phyloP scores from a whole-genome alignment of 768 basidiomycete genomes.

The Ephemerocybe angulata region DNA sequence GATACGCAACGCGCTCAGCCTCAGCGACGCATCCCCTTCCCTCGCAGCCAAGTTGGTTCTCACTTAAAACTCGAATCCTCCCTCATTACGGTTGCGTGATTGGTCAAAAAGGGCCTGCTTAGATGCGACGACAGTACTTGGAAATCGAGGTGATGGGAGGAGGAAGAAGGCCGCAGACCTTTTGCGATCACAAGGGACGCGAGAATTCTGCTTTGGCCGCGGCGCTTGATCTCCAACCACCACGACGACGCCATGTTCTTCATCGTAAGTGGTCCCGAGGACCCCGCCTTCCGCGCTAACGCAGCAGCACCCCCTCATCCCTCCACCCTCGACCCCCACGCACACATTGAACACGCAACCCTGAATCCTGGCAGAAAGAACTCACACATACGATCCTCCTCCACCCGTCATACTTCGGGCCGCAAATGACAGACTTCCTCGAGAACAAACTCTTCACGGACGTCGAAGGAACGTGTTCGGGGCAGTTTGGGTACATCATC shows the following conservation, averaged over 20 bases:
- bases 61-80: no score
- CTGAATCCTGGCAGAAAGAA: conserved; percentile 65
- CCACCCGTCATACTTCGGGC: conserved; percentile 97
- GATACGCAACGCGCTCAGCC: no score
- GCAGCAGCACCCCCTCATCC: conserved; percentile 6
- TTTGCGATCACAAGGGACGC: no score
- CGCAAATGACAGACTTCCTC: conserved; percentile 90
- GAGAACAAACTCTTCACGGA: conserved; percentile 92
- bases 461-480: conserved; percentile 96
- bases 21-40: no score
- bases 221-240: neutral
- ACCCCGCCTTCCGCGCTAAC: neutral
- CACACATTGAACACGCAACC: conserved; percentile 2
- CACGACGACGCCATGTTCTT: conserved; percentile 55
- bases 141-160: no score
- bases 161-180: no score
- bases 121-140: no score
- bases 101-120: no score
- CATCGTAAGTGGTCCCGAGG: conserved; percentile 49
- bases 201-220: no score
- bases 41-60: no score
- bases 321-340: neutral
- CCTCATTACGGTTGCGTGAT: no score
- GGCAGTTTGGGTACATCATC: conserved; percentile 92
- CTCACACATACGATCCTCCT: conserved; percentile 96